Evolutionary conservation across 2,329 filamentous ascomycete genomes (phyloP).

Genomic region (Rutstroemia sp.): DNA sequence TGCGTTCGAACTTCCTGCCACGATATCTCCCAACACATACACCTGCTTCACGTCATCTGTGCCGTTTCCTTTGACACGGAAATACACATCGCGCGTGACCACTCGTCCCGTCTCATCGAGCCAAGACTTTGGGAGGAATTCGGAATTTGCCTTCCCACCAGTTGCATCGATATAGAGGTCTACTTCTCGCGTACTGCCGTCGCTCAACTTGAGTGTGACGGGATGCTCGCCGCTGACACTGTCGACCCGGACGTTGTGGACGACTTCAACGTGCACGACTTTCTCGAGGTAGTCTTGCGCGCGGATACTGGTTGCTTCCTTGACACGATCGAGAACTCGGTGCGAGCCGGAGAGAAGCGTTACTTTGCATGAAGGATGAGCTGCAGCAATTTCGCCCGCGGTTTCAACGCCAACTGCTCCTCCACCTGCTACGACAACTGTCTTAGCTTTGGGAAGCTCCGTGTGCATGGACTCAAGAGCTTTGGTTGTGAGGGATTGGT

Average conservation of each 20-base stretch:
- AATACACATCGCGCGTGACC: conserved; percentile 36
- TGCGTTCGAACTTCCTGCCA: conserved; percentile 33
- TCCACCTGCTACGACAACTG: conserved; percentile 39
- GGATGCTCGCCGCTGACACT: conserved; percentile 22
- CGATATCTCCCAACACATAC: conserved; percentile 42
- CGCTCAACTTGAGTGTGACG: conserved; percentile 33
- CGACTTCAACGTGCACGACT: conserved; percentile 38
- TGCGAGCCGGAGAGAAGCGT: conserved; percentile 36
- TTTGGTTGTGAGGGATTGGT: conserved; percentile 28
- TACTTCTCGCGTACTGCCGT: conserved; percentile 33
- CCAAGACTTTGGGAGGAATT: conserved; percentile 39
- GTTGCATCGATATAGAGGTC: conserved; percentile 43
- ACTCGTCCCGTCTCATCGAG: conserved; percentile 41
- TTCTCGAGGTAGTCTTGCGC: conserved; percentile 36
- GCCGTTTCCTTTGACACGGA: conserved; percentile 36
- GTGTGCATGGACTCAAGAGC: conserved; percentile 35
- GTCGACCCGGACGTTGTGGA: conserved; percentile 35
- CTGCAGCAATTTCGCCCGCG: conserved; percentile 39
- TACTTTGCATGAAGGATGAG: conserved; percentile 34
- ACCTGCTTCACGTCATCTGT: conserved; percentile 29
- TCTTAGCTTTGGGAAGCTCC: conserved; percentile 33
- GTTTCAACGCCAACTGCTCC: conserved; percentile 39
- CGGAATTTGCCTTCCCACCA: conserved; percentile 35
- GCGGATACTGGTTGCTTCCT: conserved; percentile 32
- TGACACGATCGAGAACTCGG: conserved; percentile 36